Percentiles rank a stretch among this genome's conserved stretches.
phyloP scores from a whole-genome alignment of 768 basidiomycete genomes.

The Tylopilus felleus region DNA sequence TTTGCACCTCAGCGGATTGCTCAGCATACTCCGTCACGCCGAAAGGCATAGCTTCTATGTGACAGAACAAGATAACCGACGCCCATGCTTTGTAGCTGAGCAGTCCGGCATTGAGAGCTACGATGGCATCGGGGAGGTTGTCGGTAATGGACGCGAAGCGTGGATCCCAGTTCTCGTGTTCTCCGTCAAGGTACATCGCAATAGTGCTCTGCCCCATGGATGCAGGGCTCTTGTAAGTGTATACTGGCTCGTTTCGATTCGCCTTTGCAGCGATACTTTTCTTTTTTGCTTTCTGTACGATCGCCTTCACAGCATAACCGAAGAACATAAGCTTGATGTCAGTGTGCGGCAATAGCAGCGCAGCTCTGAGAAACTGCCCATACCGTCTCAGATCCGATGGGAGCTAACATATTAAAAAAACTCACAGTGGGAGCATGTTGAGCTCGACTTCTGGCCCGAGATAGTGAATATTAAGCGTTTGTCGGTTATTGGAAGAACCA shows the following conservation, averaged over 20 bases:
- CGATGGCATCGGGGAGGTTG: slow-evolving; percentile 38
- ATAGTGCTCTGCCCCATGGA: slow-evolving; percentile 38
- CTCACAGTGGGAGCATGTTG: slow-evolving; percentile 40
- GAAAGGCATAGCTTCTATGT: slow-evolving; percentile 29
- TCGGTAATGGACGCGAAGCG: slow-evolving; percentile 17
- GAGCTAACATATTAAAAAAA: not conserved
- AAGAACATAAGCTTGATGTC: slow-evolving; percentile 43
- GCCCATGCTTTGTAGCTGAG: slow-evolving; percentile 37
- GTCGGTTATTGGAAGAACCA: slow-evolving; percentile 22
- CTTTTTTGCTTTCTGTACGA: slow-evolving; percentile 32
- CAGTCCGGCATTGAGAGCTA: slow-evolving; percentile 41
- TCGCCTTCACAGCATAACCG: slow-evolving; percentile 31
- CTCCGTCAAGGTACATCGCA: slow-evolving; percentile 34
- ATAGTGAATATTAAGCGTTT: slow-evolving; percentile 34
- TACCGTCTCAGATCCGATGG: not conserved
- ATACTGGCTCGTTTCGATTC: slow-evolving; percentile 29
- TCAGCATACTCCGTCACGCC: slow-evolving; percentile 37
- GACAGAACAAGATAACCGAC: slow-evolving; percentile 33
- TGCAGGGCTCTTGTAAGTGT: slow-evolving; percentile 35
- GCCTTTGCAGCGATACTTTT: slow-evolving; percentile 32
- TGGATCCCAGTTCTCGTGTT: slow-evolving; percentile 26
- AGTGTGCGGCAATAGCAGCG: slow-evolving; percentile 42
- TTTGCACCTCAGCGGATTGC: slow-evolving; percentile 33
- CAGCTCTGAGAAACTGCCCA: slow-evolving; percentile 42
- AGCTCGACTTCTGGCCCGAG: slow-evolving; percentile 41